Base-by-base conservation (phyloP, 306 rosid species). In the Begonia fuchsioides region DNA sequence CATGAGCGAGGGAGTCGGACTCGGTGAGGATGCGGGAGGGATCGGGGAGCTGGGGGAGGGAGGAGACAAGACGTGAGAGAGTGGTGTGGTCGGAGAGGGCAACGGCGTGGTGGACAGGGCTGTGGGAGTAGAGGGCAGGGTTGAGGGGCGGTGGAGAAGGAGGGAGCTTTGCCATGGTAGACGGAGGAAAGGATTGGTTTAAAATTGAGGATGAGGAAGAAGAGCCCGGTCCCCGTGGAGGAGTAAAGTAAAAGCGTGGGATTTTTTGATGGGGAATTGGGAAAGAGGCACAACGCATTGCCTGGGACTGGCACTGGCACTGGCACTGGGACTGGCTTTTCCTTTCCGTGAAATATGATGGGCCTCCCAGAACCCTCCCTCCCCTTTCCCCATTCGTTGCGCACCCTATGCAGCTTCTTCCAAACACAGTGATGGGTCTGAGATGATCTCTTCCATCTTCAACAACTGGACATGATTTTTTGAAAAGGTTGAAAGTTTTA, bases 31-130 rank as follows among this genome's bases (percentile, higher is more conserved):
- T 61, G 15, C 47, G 76, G 32, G 62, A 13, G 0, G 96, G 98
- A 58, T 85, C 92, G 12, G 85, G 65, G 13, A 85, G 77, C 1
- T 77, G 77, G 9, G 98, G 95, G 0, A 90, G 73, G 0, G 87
- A 16, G 0, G 94, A 61, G 52, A 77, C 65, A 13, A 79, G 64
- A 26, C 87, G 67, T 2, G 92, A 75, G 8, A 90, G 82, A 0
- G 74, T 17, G 13, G 73, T 32, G 72, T 74, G 93, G 63, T 88
- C 76, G 6, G 73, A 43, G 3, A 58, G 46, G 0, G 63, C 82
- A 12, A 88, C 93, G 56, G 97, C 95, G 64, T 72, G 78, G 51
- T 88, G 97, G n/a, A 75, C 80, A 0, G 90, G 80, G 20, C 93
- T 84, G 52, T 84, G 95, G 17, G 68, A 9, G 65, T 88, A 88